These are phyloP conservation scores for Oleoguttula mirabilis DNA, from an alignment of 495 filamentous ascomycete genomes.

Conservation along the genomic window DNA sequence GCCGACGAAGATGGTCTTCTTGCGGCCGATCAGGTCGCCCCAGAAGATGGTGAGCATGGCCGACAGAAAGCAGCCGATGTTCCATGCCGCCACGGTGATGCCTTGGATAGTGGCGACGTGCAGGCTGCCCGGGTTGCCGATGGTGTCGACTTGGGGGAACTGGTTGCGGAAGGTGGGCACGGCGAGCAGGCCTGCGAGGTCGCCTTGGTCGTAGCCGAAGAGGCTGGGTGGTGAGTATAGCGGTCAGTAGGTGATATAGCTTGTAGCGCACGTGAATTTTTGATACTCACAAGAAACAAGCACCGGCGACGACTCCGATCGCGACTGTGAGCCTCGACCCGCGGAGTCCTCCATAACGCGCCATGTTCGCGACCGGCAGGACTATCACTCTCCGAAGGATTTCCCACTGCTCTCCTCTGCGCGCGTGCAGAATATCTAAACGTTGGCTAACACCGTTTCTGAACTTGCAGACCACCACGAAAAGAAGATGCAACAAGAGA, in stretches of 20 bases:
- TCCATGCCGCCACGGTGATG: slow-evolving; percentile 45
- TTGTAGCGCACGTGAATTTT: not conserved
- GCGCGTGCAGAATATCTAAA: not conserved
- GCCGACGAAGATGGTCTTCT: slow-evolving; percentile 57
- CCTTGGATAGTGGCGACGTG: slow-evolving; percentile 17
- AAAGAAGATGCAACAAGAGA: not conserved
- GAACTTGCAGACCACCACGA: not conserved
- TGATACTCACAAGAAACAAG: slow-evolving; percentile 13
- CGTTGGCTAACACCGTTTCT: not conserved
- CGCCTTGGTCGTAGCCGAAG: slow-evolving; percentile 25
- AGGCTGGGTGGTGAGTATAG: slow-evolving; percentile 10
- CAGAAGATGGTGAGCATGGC: slow-evolving; percentile 57
- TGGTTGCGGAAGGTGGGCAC: slow-evolving; percentile 12
- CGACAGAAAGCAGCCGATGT: slow-evolving; percentile 61
- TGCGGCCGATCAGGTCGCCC: slow-evolving; percentile 56
- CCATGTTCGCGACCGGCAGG: slow-evolving; percentile 1
- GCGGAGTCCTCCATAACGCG: slow-evolving; percentile 12
- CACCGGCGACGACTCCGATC: slow-evolving; percentile 16
- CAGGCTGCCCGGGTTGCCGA: slow-evolving; percentile 9
- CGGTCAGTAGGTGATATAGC: not conserved
- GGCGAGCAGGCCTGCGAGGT: slow-evolving; percentile 18
- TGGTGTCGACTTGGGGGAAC: slow-evolving; percentile 21
- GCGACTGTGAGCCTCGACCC: slow-evolving; percentile 13
- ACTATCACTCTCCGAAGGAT: not conserved
- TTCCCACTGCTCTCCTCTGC: not conserved